phyloP scores from a whole-genome alignment of 1,284 basidiomycete genomes.

The Lentinula novae-zelandiae region DNA sequence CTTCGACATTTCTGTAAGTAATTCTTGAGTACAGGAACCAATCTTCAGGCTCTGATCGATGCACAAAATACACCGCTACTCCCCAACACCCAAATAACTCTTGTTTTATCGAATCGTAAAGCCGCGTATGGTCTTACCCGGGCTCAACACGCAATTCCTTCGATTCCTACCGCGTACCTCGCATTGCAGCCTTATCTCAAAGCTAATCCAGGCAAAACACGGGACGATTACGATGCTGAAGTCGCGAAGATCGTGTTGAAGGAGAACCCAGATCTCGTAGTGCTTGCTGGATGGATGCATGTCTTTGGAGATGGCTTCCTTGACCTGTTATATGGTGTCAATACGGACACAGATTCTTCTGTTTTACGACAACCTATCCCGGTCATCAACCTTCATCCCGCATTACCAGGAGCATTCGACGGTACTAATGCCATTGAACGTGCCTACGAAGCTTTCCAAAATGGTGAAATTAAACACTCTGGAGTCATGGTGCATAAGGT shows the following conservation, averaged over 20 bases:
- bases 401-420: slow-evolving; percentile 92
- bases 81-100: slow-evolving; percentile 68
- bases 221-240: slow-evolving; percentile 85
- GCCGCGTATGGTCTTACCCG: slow-evolving; percentile 87
- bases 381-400: slow-evolving; percentile 97
- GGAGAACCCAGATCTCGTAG: slow-evolving; percentile 78
- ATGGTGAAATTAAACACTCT: slow-evolving; percentile 72
- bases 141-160: slow-evolving; percentile 63
- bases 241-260: slow-evolving; percentile 72
- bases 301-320: slow-evolving; percentile 63
- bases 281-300: slow-evolving; percentile 98
- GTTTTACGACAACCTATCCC: slow-evolving; percentile 50
- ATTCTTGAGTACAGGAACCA: slow-evolving; percentile 66
- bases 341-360: slow-evolving; percentile 3
- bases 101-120: slow-evolving; percentile 92
- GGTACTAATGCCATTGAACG: slow-evolving; percentile 89
- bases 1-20: not conserved
- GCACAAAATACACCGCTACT: slow-evolving; percentile 67
- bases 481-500: slow-evolving; percentile 97
- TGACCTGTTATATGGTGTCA: slow-evolving; percentile 44
- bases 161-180: slow-evolving; percentile 83
- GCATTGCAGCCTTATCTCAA: slow-evolving; percentile 86
- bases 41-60: slow-evolving; percentile 95
- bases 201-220: slow-evolving; percentile 66
- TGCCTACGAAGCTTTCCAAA: slow-evolving; percentile 85